Evolutionary conservation across 2,329 filamentous ascomycete species (phyloP), one percentile per base, ranked within the genome.

Genomic region (Fusarium lyarnte): DNA sequence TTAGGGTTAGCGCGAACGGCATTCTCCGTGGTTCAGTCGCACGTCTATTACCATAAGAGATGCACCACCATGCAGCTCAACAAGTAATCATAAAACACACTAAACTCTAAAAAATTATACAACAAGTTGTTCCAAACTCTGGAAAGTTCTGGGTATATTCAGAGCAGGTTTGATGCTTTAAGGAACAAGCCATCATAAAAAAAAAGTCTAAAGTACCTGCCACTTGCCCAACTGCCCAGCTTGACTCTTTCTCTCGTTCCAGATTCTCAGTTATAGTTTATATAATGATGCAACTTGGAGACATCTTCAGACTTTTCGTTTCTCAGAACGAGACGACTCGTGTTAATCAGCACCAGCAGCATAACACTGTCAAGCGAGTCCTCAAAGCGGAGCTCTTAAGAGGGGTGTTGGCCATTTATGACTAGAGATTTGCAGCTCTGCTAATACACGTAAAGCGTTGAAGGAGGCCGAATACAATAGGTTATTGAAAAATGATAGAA

Each of bases 361-460:
- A 19, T 23, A 13, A 33, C 21, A 10, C 29, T 25, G n/a, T 14
- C 6, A 14, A 5, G 6, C 47, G 12, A 35, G n/a, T 2, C 11
- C 12, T 21, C 19, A 36, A 14, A 38, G 13, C 13, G 17, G 10
- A 38, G 10, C 13, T 52, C 17, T 36, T 10, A 52, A 39, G 49
- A n/a, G 13, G 1, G 7, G 5, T 9, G 3, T 39, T 16, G 10
- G 2, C 11, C 8, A 13, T n/a, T 36, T 6, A 11, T 16, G 23
- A 16, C 10, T 8, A 11, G 14, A 10, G 23, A 27, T 27, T 52
- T 27, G 9, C 23, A n/a, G 33, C 33, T 38, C 13, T 27, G 4
- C 4, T 2, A 9, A 6, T n/a, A 9, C 9, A 12, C 16, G 7
- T 9, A n/a, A n/a, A 25, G 14, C 2, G 2, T 12, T 6, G 3